A percentile compares a stretch with the other conserved stretches of the same genome.
Evolutionary conservation across 805 yeast genomes (phyloP).

Genomic region (Dipodascus albidus): DNA sequence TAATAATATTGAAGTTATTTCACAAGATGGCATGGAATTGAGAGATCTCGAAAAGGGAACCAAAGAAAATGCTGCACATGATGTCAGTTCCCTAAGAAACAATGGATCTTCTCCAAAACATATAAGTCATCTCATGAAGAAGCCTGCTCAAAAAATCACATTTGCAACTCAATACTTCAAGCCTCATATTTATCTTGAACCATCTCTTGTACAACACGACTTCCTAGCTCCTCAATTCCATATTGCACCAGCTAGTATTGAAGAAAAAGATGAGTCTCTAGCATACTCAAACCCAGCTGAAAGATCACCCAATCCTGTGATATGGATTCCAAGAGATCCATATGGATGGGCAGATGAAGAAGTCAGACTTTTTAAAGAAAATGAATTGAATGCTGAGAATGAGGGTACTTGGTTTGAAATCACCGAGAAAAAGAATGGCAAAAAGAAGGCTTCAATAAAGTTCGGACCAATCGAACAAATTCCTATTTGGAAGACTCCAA

Average conservation of each 20-base stretch:
- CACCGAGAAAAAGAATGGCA: slow-evolving; percentile 13
- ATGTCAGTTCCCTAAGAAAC: not conserved
- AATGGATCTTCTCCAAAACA: not conserved
- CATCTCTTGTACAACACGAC: slow-evolving; percentile 17
- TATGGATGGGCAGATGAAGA: slow-evolving; percentile 63
- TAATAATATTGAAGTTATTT: slow-evolving; percentile 17
- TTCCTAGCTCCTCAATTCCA: slow-evolving; percentile 22
- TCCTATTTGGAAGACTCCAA: slow-evolving; percentile 15
- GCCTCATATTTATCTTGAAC: slow-evolving; percentile 44
- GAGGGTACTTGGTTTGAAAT: slow-evolving; percentile 48
- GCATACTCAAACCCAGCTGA: slow-evolving; percentile 76
- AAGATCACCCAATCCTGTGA: slow-evolving; percentile 52
- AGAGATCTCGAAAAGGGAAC: not conserved
- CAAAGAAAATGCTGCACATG: not conserved
- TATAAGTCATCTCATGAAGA: not conserved
- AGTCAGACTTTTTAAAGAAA: slow-evolving; percentile 40
- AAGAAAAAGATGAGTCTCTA: slow-evolving; percentile 37
- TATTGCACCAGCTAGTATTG: slow-evolving; percentile 15
- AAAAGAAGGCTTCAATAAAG: slow-evolving; percentile 38
- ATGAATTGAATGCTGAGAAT: slow-evolving; percentile 53
- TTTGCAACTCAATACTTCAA: slow-evolving; percentile 38
- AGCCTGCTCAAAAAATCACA: slow-evolving; percentile 7
- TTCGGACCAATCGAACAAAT: slow-evolving; percentile 10
- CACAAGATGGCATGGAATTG: slow-evolving; percentile 1
- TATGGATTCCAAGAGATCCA: slow-evolving; percentile 90